phyloP scores from a whole-genome alignment of 1,284 basidiomycete genomes.

The Caloboletus firmus region DNA sequence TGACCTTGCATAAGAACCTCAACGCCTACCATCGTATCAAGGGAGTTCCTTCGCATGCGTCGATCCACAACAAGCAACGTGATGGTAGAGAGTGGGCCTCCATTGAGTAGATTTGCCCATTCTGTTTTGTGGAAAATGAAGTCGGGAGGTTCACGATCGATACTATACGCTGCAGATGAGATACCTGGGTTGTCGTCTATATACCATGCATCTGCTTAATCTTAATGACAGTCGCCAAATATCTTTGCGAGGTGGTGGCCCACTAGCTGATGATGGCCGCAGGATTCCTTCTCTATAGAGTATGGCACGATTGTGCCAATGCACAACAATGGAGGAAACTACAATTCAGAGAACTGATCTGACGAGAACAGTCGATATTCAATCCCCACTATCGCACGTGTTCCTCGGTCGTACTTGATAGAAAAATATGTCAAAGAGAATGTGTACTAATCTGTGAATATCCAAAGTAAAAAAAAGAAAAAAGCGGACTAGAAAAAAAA shows the following conservation, averaged over 20 bases:
- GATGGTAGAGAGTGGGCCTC: constrained; percentile 31
- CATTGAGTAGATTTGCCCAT: constrained; percentile 22
- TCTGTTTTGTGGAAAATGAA: neutral
- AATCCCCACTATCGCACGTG: neutral
- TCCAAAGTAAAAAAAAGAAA: constrained; percentile 3
- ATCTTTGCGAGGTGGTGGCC: neutral
- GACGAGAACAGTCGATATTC: neutral
- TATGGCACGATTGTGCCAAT: neutral
- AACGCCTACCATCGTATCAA: constrained; percentile 91
- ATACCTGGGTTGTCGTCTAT: too few species aligned
- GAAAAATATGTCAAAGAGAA: neutral
- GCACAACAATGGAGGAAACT: neutral
- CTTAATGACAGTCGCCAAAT: constrained; percentile 14
- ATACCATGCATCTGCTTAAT: constrained; percentile 34
- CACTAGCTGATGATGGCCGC: too few species aligned
- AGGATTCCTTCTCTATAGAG: neutral
- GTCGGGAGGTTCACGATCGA: neutral
- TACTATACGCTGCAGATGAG: constrained; percentile 15
- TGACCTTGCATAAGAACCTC: constrained; percentile 96
- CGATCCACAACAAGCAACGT: constrained; percentile 58
- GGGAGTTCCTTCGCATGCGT: constrained; percentile 73
- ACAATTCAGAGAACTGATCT: neutral
- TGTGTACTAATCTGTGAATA: neutral
- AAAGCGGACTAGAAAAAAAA: neutral
- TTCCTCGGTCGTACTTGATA: neutral